phyloP scores from a whole-genome alignment of 768 basidiomycete genomes.

The Trametes elegans region DNA sequence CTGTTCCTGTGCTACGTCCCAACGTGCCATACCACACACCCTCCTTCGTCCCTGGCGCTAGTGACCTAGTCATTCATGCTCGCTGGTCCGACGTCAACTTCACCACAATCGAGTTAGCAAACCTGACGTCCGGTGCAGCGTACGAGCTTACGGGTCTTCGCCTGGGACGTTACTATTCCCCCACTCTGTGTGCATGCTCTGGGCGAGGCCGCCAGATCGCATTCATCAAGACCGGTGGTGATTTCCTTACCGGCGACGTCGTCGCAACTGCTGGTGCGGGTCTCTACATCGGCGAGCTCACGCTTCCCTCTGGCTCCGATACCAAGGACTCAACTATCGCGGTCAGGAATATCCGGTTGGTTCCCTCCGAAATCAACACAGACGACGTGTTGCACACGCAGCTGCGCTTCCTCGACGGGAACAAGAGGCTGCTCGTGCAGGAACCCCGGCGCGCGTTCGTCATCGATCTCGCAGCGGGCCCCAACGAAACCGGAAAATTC shows the following conservation, averaged over 20 bases:
- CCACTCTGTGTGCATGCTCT: constrained; percentile 48
- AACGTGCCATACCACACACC: constrained; percentile 61
- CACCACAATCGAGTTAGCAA: constrained; percentile 63
- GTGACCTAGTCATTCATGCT: constrained; percentile 56
- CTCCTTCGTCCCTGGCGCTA: constrained; percentile 52
- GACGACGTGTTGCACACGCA: constrained; percentile 40
- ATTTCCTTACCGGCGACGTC: constrained; percentile 57
- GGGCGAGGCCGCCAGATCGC: constrained; percentile 49
- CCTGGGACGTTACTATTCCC: constrained; percentile 62
- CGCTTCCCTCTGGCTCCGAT: constrained; percentile 39
- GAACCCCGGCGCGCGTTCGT: constrained; percentile 47
- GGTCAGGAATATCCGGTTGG: constrained; percentile 47
- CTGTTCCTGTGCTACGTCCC: constrained; percentile 46
- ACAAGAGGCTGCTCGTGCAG: constrained; percentile 57
- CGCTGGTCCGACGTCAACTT: constrained; percentile 68
- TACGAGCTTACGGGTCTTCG: constrained; percentile 58
- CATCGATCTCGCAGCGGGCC: constrained; percentile 47
- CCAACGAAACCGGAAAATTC: constrained; percentile 48
- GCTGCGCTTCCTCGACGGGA: constrained; percentile 54
- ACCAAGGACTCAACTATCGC: constrained; percentile 31
- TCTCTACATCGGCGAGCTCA: constrained; percentile 62
- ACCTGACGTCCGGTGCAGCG: constrained; percentile 42
- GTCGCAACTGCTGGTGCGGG: constrained; percentile 64
- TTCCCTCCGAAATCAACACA: constrained; percentile 50
- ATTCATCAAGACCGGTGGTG: constrained; percentile 62